Percentiles rank a stretch among this genome's conserved stretches.
phyloP scores from a whole-genome alignment of 176 grass and related monocot genomes.

The Oryza coarctata region DNA sequence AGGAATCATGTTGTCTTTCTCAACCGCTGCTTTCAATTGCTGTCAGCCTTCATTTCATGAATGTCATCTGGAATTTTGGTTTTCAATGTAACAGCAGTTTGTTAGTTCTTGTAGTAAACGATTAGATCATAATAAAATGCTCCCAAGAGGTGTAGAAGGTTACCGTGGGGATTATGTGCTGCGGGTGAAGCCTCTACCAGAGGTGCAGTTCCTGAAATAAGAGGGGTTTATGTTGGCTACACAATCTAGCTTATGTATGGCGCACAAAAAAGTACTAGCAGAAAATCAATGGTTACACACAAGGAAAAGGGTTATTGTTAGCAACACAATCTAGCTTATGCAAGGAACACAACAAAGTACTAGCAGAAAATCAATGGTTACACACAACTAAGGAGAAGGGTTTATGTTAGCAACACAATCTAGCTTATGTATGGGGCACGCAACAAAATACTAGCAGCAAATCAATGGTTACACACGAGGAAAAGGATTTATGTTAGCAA shows the following conservation, averaged over 20 bases:
- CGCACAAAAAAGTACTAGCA: neutral
- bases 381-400: neutral
- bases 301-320: neutral
- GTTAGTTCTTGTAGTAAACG: conserved; percentile 11
- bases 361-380: neutral
- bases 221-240: neutral
- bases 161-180: neutral
- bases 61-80: conserved; percentile 31
- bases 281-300: neutral
- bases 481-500: neutral
- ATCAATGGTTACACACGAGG: neutral
- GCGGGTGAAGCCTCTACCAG: neutral
- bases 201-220: conserved; percentile 1
- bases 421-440: neutral
- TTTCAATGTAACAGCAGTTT: neutral
- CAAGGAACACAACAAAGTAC: neutral
- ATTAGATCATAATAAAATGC: neutral
- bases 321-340: neutral
- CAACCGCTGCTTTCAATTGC: conserved; percentile 18
- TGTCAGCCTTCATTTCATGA: conserved; percentile 30
- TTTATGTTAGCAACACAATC: neutral
- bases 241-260: neutral
- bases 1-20: neutral
- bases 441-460: neutral
- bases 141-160: neutral